phyloP scores from a whole-genome alignment of 2,329 filamentous ascomycete species.

The Pestalotiopsis sp. region DNA sequence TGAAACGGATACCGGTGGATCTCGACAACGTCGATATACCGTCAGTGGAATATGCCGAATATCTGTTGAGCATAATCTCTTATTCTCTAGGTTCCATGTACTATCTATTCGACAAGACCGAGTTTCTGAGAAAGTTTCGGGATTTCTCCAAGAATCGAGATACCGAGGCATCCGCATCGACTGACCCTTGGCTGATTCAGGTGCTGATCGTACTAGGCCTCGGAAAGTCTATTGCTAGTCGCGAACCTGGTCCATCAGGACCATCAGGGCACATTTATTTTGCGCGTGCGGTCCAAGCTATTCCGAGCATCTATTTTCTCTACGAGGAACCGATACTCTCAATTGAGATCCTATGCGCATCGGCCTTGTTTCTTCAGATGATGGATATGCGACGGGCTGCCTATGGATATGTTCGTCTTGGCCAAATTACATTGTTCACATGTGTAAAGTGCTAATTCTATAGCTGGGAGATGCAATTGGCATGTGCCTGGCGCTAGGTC shows the following conservation, averaged over 20 bases:
- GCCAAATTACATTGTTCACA: background rate
- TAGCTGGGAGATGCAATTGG: conserved; percentile 1
- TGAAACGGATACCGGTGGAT: background rate
- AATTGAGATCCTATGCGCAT: background rate
- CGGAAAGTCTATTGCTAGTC: background rate
- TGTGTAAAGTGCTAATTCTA: background rate
- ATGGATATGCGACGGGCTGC: background rate
- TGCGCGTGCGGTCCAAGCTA: background rate
- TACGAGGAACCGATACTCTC: background rate
- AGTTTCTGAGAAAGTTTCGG: background rate
- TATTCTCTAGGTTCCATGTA: background rate
- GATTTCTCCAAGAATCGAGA: background rate
- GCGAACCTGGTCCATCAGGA: background rate
- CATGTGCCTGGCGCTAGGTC: background rate
- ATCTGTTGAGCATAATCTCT: background rate
- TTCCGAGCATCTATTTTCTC: background rate
- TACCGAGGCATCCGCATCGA: background rate
- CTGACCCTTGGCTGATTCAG: conserved; percentile 2
- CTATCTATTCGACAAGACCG: background rate
- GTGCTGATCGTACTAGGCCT: background rate
- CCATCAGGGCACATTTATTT: background rate
- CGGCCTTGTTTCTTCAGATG: background rate
- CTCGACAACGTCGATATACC: background rate
- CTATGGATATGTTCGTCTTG: background rate
- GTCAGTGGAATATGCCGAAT: background rate